A percentile compares a stretch with the other conserved stretches of the same genome.
These are phyloP conservation scores for Labyrinthula sp. DNA, from an alignment of 352 stramenopile species.

Conservation along the genomic window DNA sequence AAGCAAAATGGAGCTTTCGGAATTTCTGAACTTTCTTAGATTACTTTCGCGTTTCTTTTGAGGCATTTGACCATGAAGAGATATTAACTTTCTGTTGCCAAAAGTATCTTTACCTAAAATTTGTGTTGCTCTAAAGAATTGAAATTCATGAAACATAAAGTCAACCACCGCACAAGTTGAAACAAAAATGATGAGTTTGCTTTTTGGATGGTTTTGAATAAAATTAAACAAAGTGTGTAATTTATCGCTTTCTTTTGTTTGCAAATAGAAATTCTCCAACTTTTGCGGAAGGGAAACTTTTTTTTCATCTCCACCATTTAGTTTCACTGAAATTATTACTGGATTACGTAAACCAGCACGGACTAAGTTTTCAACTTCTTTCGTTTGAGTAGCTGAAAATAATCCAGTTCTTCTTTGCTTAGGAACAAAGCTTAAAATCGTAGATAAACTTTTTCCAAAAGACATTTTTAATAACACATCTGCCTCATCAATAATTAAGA, in stretches of 20 bases:
- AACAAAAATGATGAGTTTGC: conserved; percentile 94
- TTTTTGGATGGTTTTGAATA: conserved; percentile 38
- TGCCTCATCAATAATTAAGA: conserved; percentile 95
- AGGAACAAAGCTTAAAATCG: conserved; percentile 75
- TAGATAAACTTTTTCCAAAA: conserved; percentile 27
- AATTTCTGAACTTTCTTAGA: conserved; percentile 4
- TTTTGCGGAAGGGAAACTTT: conserved; percentile 12
- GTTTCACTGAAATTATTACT: conserved; percentile 83
- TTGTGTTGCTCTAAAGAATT: conserved; percentile 68
- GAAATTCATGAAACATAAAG: no score
- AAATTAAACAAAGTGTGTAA: conserved; percentile 71
- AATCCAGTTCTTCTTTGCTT: conserved; percentile 86
- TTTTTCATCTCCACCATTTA: conserved; percentile 39
- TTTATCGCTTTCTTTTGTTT: conserved; percentile 74
- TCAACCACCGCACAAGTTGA: conserved; percentile 95
- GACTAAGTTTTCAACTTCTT: conserved; percentile 76
- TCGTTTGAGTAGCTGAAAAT: conserved; percentile 56
- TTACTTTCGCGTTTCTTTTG: conserved; percentile 31
- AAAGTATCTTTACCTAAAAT: conserved; percentile 43
- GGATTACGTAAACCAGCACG: conserved; percentile 89
- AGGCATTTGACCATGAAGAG: conserved; percentile 81
- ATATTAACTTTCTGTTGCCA: no score
- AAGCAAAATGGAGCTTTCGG: conserved; percentile 55
- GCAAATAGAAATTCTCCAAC: conserved; percentile 80
- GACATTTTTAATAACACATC: conserved; percentile 72